Evolutionary conservation across 2,329 filamentous ascomycete genomes (phyloP), one percentile per base, ranked within the genome.

Genomic region (Colletotrichum sp.): DNA sequence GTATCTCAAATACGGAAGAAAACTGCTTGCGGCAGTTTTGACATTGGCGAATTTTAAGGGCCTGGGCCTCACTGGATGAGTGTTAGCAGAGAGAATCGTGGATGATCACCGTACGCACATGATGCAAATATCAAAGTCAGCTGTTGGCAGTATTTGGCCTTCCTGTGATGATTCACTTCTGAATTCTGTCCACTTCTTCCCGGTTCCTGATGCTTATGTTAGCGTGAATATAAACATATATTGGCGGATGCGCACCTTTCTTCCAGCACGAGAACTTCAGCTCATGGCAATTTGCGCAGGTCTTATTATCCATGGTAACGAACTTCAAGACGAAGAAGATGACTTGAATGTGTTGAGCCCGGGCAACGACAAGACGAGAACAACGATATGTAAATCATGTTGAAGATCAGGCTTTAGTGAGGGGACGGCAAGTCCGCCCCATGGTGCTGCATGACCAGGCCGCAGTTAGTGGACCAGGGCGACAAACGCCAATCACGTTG

Each of bases 31-130:
- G 80, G 34, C 84, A 86, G 7, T 16, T 34, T 3, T 48, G 4
- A 28, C 83, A 85, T 6, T 73, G 52, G 21, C 83, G 83, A 13
- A 84, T 78, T 3, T 57, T 63, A 24, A 83, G 80, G 2, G 84
- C 84, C 10, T 80, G 78, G 3, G 83, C 81, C 16, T 82, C 77
- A 32, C 84, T 85, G 3, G 7, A 43, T 13, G 15, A 26, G 5
- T 7, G 30, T 76, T 18, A 76, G 59, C 12, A 28, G 13, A 24
- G 24, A 28, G 18, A 6, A 9, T 10, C 4, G 32, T n/a, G 12
- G 12, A 7, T n/a, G 18, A 9, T 12, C 15, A 21, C 30, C 28
- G 16, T 7, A 66, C 74, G 13, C 43, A 76, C 74, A 76, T 32
- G 13, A 76, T 71, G 60, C 71, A 74, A 1, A 76, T 52, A n/a